Base-by-base conservation (phyloP, 2,329 filamentous ascomycete genomes). In the Cladobotryum protrusum region DNA sequence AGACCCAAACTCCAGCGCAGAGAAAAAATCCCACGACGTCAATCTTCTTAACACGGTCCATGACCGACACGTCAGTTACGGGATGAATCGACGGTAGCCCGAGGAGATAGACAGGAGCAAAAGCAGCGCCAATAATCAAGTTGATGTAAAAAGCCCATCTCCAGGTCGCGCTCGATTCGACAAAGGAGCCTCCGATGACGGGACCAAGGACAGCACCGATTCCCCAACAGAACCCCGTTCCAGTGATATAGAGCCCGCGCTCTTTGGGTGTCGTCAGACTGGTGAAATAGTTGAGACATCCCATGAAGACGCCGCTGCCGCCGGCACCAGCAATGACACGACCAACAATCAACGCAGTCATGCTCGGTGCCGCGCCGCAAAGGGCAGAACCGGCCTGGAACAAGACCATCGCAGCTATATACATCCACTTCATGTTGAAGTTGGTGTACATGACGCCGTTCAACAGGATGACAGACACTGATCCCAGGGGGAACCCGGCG, bases 71-170 rank as follows among this genome's bases (percentile, higher is more conserved):
- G 13, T 18, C 61, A 40, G 15, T 24, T 24, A 7, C 24, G 13
- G 36, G 46, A 14, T 49, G 50, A 32, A 52, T 29, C 11, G 19
- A 7, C 9, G 50, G 50, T 17, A 52, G 32, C 17, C 40, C 36
- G 11, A 49, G 42, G 13, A 49, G 0, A 33, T 52, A 49, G 11
- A 52, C 35, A n/a, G 50, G 46, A 15, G 46, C 42, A 13, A 52
- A 49, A 19, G 24, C 42, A 6, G 18, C 50, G 15, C 46, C 46
- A 4, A 73, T 69, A 32, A 75, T 62, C 1, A 81, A 64, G 53
- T 81, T 81, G 63, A 81, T 75, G 54, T 82, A 82, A 49, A 74
- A 72, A 5, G 55, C 46, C 50, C 50, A 49, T 11, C 47, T 34
- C 50, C 50, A 51, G 9, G 49, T 51, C 2, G 49, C 49, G 34